phyloP scores from a whole-genome alignment of 1,284 basidiomycete genomes.

The Ustilago nuda region DNA sequence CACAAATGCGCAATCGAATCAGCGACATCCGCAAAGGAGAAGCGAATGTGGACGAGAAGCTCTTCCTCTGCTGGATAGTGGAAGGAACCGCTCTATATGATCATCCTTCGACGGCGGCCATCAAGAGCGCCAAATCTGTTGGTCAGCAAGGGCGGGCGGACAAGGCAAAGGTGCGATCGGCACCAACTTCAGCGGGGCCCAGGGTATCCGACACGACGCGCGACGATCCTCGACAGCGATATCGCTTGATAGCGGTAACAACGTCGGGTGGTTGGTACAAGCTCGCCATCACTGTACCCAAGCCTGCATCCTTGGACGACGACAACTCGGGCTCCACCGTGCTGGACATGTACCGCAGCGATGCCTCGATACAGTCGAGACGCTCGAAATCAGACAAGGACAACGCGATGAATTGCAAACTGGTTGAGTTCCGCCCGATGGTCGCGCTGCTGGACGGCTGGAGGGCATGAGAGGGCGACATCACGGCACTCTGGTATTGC shows the following conservation, averaged over 20 bases:
- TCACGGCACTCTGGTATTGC: background rate
- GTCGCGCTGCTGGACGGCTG: slow-evolving; percentile 35
- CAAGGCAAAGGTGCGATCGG: slow-evolving; percentile 3
- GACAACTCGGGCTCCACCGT: slow-evolving; percentile 32
- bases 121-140: background rate
- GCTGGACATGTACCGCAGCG: slow-evolving; percentile 56
- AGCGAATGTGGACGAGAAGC: slow-evolving; percentile 53
- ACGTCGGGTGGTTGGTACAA: slow-evolving; percentile 63
- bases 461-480: slow-evolving; percentile 18
- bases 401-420: slow-evolving; percentile 23
- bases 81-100: slow-evolving; percentile 8
- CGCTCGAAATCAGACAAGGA: slow-evolving; percentile 4
- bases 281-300: slow-evolving; percentile 36
- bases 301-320: background rate
- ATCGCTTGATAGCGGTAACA: slow-evolving; percentile 56
- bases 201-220: background rate
- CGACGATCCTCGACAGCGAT: background rate
- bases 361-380: slow-evolving; percentile 18
- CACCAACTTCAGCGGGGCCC: background rate
- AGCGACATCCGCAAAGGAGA: slow-evolving; percentile 61
- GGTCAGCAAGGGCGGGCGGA: slow-evolving; percentile 2
- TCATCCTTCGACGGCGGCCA: background rate
- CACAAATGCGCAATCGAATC: slow-evolving; percentile 55
- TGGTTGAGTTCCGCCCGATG: slow-evolving; percentile 46
- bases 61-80: slow-evolving; percentile 57